Evolutionary conservation across 805 yeast genomes (phyloP).

Genomic region (Metschnikowia continentalis): DNA sequence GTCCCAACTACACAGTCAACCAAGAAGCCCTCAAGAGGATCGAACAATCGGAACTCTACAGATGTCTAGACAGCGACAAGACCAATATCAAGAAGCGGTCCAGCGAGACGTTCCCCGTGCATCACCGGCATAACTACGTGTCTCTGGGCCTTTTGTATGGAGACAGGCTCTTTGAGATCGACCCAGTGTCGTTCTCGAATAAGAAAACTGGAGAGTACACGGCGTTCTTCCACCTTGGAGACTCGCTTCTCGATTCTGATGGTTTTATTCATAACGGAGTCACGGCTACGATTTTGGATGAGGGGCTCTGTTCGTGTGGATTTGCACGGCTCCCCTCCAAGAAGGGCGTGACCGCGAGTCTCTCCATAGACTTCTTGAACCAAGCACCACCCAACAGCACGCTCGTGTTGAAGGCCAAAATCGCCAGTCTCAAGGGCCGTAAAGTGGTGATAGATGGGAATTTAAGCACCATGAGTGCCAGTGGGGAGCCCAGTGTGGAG

Average conservation of each 20-base stretch:
- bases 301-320: conserved; percentile 80
- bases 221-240: conserved; percentile 71
- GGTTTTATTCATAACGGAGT: conserved; percentile 81
- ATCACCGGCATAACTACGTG: conserved; percentile 60
- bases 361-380: conserved; percentile 60
- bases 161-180: conserved; percentile 62
- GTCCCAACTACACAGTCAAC: conserved; percentile 14
- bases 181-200: conserved; percentile 65
- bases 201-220: conserved; percentile 48
- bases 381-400: conserved; percentile 61
- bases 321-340: conserved; percentile 74
- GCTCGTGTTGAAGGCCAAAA: conserved; percentile 64
- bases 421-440: conserved; percentile 65
- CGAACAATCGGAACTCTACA: conserved; percentile 32
- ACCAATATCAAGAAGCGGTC: conserved; percentile 7
- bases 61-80: conserved; percentile 7
- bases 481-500: conserved; percentile 25
- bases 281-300: conserved; percentile 75
- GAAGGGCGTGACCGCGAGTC: conserved; percentile 84
- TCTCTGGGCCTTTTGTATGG: conserved; percentile 72
- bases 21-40: conserved; percentile 25
- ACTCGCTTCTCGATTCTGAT: conserved; percentile 58
- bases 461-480: conserved; percentile 47
- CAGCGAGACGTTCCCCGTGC: conserved; percentile 42
- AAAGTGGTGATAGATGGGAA: conserved; percentile 76